These are phyloP conservation scores for Exophiala bonariae DNA, from an alignment of 2,329 filamentous ascomycete genomes.

Conservation along the genomic window DNA sequence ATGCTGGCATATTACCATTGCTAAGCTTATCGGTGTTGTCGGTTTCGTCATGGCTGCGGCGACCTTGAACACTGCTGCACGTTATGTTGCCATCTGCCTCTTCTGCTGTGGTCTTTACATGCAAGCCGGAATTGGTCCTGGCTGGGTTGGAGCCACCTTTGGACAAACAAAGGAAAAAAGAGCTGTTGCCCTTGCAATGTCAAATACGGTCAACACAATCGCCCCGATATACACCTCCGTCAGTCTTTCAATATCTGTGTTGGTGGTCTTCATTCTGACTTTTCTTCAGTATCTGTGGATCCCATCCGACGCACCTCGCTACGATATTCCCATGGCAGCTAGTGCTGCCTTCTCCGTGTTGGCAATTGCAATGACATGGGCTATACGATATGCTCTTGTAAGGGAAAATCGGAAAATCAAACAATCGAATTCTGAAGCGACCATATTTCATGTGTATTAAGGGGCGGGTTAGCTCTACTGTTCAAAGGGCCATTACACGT, in stretches of 20 bases:
- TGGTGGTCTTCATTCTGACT: not conserved
- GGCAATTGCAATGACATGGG: too few relatives aligned
- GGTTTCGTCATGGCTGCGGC: conserved; percentile 31
- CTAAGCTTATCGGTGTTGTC: conserved; percentile 23
- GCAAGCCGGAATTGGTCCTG: conserved; percentile 40
- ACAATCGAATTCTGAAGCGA: too few relatives aligned
- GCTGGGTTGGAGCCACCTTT: conserved; percentile 41
- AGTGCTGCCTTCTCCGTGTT: too few relatives aligned
- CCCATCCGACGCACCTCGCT: too few relatives aligned
- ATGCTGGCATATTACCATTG: conserved; percentile 30
- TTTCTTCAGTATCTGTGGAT: not conserved
- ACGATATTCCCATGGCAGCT: too few relatives aligned
- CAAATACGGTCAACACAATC: conserved; percentile 38
- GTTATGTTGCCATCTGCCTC: conserved; percentile 32
- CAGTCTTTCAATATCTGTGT: not conserved
- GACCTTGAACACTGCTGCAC: conserved; percentile 29
- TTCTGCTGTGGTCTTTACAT: conserved; percentile 32
- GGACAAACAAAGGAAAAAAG: conserved; percentile 44
- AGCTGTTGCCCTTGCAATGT: conserved; percentile 41
- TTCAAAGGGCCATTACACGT: too few relatives aligned
- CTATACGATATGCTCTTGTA: too few relatives aligned
- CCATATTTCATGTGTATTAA: too few relatives aligned
- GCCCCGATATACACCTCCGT: not conserved
- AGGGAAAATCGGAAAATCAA: not conserved
- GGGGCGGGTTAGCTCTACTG: too few relatives aligned